These are phyloP conservation scores for Erodium moschatum DNA, from an alignment of 441 rosid genomes.

Conservation along the genomic window DNA sequence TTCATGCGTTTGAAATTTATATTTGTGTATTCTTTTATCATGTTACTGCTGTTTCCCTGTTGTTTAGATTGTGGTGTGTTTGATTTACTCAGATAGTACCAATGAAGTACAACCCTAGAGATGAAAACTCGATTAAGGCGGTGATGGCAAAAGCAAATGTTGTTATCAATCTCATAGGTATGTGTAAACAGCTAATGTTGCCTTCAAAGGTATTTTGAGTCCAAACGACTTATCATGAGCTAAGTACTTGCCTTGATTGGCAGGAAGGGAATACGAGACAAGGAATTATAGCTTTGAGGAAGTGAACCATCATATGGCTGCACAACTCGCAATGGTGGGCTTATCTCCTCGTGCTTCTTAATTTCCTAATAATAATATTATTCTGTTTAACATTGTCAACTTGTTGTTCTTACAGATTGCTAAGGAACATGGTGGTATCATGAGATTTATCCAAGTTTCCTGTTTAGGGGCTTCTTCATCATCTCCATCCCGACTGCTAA, in stretches of 20 bases:
- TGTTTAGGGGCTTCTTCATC: constrained; percentile 78
- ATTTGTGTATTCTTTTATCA: neutral
- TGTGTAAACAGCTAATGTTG: neutral
- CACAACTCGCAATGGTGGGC: constrained; percentile 71
- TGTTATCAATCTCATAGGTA: constrained; percentile 94
- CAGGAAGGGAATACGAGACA: constrained; percentile 86
- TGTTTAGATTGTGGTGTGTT: constrained; percentile 11
- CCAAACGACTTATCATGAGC: constrained; percentile 1
- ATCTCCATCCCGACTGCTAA: constrained; percentile 71
- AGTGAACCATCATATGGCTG: constrained; percentile 73
- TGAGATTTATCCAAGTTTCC: constrained; percentile 93
- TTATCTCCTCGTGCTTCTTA: neutral
- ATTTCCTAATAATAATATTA: neutral
- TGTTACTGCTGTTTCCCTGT: neutral
- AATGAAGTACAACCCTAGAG: constrained; percentile 79
- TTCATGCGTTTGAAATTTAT: neutral
- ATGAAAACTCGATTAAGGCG: constrained; percentile 88
- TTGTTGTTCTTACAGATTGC: constrained; percentile 53
- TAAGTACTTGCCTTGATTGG: constrained; percentile 6
- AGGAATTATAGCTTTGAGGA: constrained; percentile 94
- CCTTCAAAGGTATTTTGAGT: neutral
- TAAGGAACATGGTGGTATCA: constrained; percentile 93
- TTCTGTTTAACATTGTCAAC: neutral
- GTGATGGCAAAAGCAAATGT: constrained; percentile 99
- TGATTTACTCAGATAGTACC: constrained; percentile 68